Evolutionary conservation across 225 moss, liverwort and hornwort species (phyloP), one percentile per base, ranked within the genome.

Genomic region (Physcomitrellopsis africana): DNA sequence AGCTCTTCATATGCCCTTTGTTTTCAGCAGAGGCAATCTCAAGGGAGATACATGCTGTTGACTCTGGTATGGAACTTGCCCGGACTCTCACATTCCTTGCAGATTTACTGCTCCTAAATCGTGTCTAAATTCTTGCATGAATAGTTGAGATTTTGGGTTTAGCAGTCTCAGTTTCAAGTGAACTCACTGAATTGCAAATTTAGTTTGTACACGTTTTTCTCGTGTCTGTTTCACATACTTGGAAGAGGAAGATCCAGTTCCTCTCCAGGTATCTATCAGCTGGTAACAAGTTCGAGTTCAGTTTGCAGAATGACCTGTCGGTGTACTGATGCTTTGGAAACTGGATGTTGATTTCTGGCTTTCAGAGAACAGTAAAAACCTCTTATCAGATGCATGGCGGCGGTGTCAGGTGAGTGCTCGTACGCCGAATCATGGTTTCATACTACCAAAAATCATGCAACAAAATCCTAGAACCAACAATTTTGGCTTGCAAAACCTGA

Each of bases 321-420:
- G 17, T 59, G 13, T 20, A 57, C 46, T 71, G 22, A 47, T 69
- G 26, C 22, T 3, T 45, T 24, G 65, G 10, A 23, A 29, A 47
- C 8, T 58, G 18, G 17, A 24, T 60, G 10, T 42, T 58, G 57
- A 45, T 45, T 41, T 10, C 45, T 42, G 19, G 59, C 49, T 67
- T 72, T 41, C 81, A 89, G 92, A 92, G 67, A 89, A 89, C 68
- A 92, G 86, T 75, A 92, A 89, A 75, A 92, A 89, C 76, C 82
- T 87, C 51, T 83, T 82, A 15, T 83, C 81, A 43, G 92, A 92
- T 82, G 79, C 73, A 51, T 89, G 89, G 89, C 89, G 92, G 45
- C 89, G 85, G 77, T 79, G 80, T 69, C 87, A 89, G 85, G 85
- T 89, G 72, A 62, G 60, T 63, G 11, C 6, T 13, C 5, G 1